phyloP scores from a whole-genome alignment of 1,284 basidiomycete species.

The Polyporus tsugae region DNA sequence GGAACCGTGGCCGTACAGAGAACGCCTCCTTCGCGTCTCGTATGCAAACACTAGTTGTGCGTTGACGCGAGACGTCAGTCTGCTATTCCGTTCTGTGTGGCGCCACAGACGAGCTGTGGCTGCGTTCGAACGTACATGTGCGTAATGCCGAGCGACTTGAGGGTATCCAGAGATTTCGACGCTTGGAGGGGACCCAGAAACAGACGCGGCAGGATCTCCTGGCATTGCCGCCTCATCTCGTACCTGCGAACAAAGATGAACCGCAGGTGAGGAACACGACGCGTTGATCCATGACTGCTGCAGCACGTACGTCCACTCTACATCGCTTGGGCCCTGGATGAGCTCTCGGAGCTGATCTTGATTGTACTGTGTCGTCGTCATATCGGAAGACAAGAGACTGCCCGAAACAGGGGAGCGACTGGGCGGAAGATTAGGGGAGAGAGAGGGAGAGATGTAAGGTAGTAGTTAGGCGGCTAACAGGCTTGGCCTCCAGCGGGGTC shows the following conservation, averaged over 20 bases:
- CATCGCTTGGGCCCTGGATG: constrained; percentile 77
- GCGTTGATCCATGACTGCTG: constrained; percentile 11
- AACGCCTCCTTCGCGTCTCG: constrained; percentile 88
- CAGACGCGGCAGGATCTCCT: constrained; percentile 88
- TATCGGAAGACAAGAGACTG: background rate
- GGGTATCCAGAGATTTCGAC: constrained; percentile 78
- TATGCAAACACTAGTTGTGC: constrained; percentile 75
- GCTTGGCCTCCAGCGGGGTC: background rate
- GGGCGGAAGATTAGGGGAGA: constrained; percentile 1
- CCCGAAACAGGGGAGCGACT: background rate
- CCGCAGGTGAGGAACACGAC: constrained; percentile 8
- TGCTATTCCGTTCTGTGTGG: constrained; percentile 15
- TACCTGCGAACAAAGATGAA: constrained; percentile 65
- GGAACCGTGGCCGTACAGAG: constrained; percentile 87
- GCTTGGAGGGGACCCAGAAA: constrained; percentile 90
- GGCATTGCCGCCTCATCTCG: constrained; percentile 94
- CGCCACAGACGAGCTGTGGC: constrained; percentile 12
- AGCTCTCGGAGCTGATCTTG: constrained; percentile 68
- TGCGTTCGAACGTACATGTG: constrained; percentile 77
- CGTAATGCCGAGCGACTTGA: constrained; percentile 75
- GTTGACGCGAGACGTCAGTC: constrained; percentile 7
- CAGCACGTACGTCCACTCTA: constrained; percentile 75
- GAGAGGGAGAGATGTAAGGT: constrained; percentile 20
- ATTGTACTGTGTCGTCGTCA: constrained; percentile 25
- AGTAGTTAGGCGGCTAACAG: constrained; percentile 11